These are phyloP conservation scores for Syzygium malaccense DNA, from an alignment of 441 rosid species.

Conservation along the genomic window DNA sequence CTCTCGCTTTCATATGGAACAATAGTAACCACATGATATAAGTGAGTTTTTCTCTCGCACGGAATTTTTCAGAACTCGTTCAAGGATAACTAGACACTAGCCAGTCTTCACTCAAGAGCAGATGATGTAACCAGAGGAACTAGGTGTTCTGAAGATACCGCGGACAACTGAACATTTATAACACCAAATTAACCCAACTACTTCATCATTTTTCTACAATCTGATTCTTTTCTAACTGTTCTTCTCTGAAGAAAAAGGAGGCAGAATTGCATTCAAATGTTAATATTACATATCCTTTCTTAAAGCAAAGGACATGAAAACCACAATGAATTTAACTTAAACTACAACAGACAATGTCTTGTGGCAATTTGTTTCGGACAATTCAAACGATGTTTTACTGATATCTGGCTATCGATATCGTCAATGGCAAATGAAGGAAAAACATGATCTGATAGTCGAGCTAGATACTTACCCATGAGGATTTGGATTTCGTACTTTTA, in stretches of 20 bases:
- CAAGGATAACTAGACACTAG: background rate
- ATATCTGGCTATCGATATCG: background rate
- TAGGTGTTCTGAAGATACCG: background rate
- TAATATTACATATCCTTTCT: background rate
- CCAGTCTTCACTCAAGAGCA: background rate
- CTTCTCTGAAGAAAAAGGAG: background rate
- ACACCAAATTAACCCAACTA: background rate
- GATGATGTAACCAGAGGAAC: background rate
- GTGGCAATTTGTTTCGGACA: background rate
- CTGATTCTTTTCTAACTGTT: background rate
- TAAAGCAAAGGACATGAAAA: background rate
- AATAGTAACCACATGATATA: too few species aligned
- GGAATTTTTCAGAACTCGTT: background rate
- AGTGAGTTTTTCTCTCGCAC: background rate
- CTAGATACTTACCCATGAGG: conserved; percentile 47
- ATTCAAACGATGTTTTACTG: background rate
- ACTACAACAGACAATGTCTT: background rate
- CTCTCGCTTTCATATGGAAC: too few species aligned
- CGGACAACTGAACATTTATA: background rate
- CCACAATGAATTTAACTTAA: background rate
- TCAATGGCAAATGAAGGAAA: background rate
- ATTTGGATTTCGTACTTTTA: conserved; percentile 46
- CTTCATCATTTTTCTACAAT: background rate
- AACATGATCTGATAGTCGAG: background rate
- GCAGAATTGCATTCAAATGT: background rate